These are phyloP conservation scores for Saururus chinensis DNA, from an alignment of 164 flowering plant species.

Conservation along the genomic window DNA sequence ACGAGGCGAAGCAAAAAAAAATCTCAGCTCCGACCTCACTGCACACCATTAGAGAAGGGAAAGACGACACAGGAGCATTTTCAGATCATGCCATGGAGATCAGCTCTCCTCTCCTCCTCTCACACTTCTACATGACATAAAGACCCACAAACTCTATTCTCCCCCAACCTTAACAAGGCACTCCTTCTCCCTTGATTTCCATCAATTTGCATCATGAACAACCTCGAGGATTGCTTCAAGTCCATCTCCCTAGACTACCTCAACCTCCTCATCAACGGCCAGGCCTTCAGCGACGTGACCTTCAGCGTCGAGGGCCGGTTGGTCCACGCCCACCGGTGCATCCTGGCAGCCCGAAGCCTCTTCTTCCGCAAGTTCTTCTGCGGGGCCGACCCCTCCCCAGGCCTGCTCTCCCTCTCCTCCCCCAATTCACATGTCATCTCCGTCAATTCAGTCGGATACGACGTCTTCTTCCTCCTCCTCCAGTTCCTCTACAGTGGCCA, in stretches of 20 bases:
- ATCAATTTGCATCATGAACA: conserved; percentile 15
- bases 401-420: conserved; percentile 15
- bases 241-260: conserved; percentile 89
- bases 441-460: conserved; percentile 95
- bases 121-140: not conserved
- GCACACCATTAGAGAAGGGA: not conserved
- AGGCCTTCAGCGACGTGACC: conserved; percentile 95
- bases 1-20: not conserved
- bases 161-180: too few relatives aligned
- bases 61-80: not conserved
- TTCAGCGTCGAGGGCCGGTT: conserved; percentile 93
- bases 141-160: not conserved
- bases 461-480: conserved; percentile 79
- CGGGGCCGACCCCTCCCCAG: conserved; percentile 34
- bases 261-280: conserved; percentile 93
- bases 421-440: conserved; percentile 56
- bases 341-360: conserved; percentile 80
- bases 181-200: not conserved
- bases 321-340: conserved; percentile 92
- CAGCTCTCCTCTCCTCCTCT: not conserved
- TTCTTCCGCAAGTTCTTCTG: conserved; percentile 93
- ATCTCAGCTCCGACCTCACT: too few relatives aligned
- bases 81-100: not conserved
- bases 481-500: conserved; percentile 97
- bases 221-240: conserved; percentile 66